Base-by-base conservation (phyloP, 2,329 filamentous ascomycete species). In the Lasiodiplodia sp. region DNA sequence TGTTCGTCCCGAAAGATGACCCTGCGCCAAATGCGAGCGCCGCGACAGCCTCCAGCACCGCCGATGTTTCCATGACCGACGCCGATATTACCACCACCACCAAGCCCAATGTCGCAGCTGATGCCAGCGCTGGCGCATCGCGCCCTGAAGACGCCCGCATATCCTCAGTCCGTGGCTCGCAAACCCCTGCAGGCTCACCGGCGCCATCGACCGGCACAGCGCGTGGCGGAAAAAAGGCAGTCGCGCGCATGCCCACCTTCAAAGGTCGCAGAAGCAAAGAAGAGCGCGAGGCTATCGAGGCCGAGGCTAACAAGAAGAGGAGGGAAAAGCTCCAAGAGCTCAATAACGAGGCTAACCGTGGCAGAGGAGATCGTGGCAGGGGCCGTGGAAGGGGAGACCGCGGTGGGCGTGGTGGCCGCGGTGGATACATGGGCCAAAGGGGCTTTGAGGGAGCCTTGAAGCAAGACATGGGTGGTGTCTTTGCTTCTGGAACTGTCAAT, bases 231-330 rank as follows among this genome's bases (percentile, higher is more conserved):
- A 79, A 77, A 67, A 75, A 75, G 62, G 71, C 73, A n/a, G 31
- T 55, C 18, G 67, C 71, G 37, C 70, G 73, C 8, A 76, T 78
- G 63, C 82, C 83, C 4, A 80, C 79, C 47, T 83, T 82, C 68
- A 80, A 77, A 18, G 81, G 80, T 14, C 77, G 83, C 65, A 74
- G 83, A 66, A 84, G 80, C 69, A 82, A 83, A 70, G 78, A 80
- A 52, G 79, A 81, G 56, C 77, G 82, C 68, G 81, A 80, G 37
- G 81, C 82, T 60, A 74, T 80, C 28, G 80, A 80, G 68, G 78
- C 80, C 47, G 78, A 78, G 55, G 78, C 78, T 47, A 72, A 76
- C 28, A 80, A 79, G 62, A 76, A 80, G 49, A 79, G 81, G 63
- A 73, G 75, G 25, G 77, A 78, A 57, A 77, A 81, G 67, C 76